Evolutionary conservation across 192 early-diverging fungal species (phyloP).

Genomic region (Cetraspora pellucida): DNA sequence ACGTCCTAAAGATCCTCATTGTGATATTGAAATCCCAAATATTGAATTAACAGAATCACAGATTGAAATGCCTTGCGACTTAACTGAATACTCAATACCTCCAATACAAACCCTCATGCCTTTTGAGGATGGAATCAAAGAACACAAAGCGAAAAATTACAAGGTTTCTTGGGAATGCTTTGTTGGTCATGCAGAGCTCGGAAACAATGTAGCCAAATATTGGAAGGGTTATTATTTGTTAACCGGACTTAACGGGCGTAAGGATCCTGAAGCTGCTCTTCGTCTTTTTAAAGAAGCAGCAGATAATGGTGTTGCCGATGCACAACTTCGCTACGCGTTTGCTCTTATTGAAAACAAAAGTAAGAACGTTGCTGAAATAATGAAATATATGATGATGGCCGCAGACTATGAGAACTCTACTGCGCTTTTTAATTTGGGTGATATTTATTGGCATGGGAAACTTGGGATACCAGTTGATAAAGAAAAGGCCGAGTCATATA

Average conservation of each 20-base stretch:
- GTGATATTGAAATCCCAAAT: background rate
- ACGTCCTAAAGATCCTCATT: too few relatives aligned
- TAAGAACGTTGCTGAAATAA: background rate
- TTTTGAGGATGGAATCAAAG: slow-evolving; percentile 21
- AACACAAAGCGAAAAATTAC: background rate
- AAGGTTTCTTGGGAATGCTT: slow-evolving; percentile 21
- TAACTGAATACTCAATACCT: background rate
- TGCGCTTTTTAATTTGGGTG: background rate
- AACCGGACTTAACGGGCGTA: background rate
- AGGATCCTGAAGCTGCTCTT: background rate
- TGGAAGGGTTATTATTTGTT: slow-evolving; percentile 26
- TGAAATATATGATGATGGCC: slow-evolving; percentile 5
- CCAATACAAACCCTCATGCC: background rate
- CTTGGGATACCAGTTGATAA: background rate
- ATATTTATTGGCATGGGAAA: slow-evolving; percentile 26
- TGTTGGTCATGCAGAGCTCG: slow-evolving; percentile 10
- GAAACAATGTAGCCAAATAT: slow-evolving; percentile 20
- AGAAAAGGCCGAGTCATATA: background rate
- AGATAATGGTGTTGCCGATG: slow-evolving; percentile 24
- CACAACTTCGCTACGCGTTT: slow-evolving; percentile 28
- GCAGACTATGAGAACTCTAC: slow-evolving; percentile 10
- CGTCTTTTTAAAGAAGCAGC: slow-evolving; percentile 2
- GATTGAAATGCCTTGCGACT: background rate
- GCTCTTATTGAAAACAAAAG: background rate
- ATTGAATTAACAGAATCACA: background rate